Evolutionary conservation across 2,329 filamentous ascomycete genomes (phyloP), one percentile per base, ranked within the genome.

Genomic region (Alternaria incomplexa): DNA sequence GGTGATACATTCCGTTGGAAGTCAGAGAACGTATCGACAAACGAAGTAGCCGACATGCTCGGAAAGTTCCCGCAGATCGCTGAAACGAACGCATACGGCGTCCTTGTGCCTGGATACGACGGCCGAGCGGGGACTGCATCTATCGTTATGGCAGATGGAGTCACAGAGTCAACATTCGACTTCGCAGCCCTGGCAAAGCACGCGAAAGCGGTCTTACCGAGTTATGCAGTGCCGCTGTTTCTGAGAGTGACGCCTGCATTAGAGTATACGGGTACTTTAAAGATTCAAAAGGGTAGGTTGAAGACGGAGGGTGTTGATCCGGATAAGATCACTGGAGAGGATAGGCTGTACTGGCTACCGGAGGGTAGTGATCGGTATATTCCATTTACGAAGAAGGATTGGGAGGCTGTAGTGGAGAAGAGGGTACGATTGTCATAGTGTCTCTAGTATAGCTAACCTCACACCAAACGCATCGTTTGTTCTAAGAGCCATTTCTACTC

Each of bases 171-270:
- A 1, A 69, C 64, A 1, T 74, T 75, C 64, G 71, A 74, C 71
- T 81, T 80, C 58, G 72, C 76, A 40, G 74, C 64, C 1, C 71
- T 81, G 10, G 76, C 82, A 8, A 73, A 74, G 6, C 81, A 84
- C 70, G 81, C 77, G 3, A 71, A 77, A 26, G 68, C 68, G 2
- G 70, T 68, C 11, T 71, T 84, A n/a, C 83, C 83, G 11, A 71
- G 80, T 2, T 84, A 84, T 66, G 82, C 83, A 13, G 81, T 84
- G 6, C 83, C 83, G 2, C 54, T 83, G 0, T 84, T 84, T 59
- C 20, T 84, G 15, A 69, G 82, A 11, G 63, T 84, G 0, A 80
- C 77, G 5, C 66, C 70, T 36, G 72, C 73, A 51, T 69, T 83
- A 22, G 82, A 83, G 56, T 82, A 83, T 59, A 84, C 82, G 13